Percentiles rank a stretch among this genome's conserved stretches.
phyloP scores from a whole-genome alignment of 2,329 filamentous ascomycete genomes.

The Calonectria hawksworthii region DNA sequence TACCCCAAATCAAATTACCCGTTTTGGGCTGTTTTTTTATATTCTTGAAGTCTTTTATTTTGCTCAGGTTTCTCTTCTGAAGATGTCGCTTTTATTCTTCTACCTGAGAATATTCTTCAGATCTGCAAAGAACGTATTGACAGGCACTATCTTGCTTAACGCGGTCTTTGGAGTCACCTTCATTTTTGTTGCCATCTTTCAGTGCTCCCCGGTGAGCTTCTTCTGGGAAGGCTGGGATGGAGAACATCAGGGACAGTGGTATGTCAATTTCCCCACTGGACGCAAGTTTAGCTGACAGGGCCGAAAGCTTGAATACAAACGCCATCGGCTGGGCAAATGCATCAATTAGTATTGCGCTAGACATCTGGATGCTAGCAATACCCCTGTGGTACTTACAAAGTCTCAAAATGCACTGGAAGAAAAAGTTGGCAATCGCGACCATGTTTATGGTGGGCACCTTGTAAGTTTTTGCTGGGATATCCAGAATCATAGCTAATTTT shows the following conservation, averaged over 20 bases:
- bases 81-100: slow-evolving; percentile 34
- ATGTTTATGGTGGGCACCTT: slow-evolving; percentile 61
- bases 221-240: slow-evolving; percentile 60
- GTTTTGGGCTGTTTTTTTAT: slow-evolving; percentile 28
- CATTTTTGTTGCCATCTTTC: slow-evolving; percentile 50
- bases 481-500: not conserved
- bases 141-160: slow-evolving; percentile 28
- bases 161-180: slow-evolving; percentile 47
- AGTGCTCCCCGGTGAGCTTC: slow-evolving; percentile 55
- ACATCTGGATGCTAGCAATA: slow-evolving; percentile 58
- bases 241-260: slow-evolving; percentile 54
- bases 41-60: slow-evolving; percentile 32
- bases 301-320: slow-evolving; percentile 51
- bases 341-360: slow-evolving; percentile 56
- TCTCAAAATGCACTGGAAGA: slow-evolving; percentile 53
- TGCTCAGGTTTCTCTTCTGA: slow-evolving; percentile 25
- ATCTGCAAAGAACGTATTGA: slow-evolving; percentile 13
- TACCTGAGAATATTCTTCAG: slow-evolving; percentile 33
- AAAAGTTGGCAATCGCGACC: slow-evolving; percentile 57
- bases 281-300: not conserved
- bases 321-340: slow-evolving; percentile 59
- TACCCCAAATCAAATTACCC: slow-evolving; percentile 24
- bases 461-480: slow-evolving; percentile 37
- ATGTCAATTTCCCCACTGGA: not conserved
- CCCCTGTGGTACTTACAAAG: slow-evolving; percentile 54